Percentiles rank a stretch among this genome's conserved stretches.
Evolutionary conservation across 495 filamentous ascomycete genomes (phyloP).

Genomic region (Penicillium desertorum): DNA sequence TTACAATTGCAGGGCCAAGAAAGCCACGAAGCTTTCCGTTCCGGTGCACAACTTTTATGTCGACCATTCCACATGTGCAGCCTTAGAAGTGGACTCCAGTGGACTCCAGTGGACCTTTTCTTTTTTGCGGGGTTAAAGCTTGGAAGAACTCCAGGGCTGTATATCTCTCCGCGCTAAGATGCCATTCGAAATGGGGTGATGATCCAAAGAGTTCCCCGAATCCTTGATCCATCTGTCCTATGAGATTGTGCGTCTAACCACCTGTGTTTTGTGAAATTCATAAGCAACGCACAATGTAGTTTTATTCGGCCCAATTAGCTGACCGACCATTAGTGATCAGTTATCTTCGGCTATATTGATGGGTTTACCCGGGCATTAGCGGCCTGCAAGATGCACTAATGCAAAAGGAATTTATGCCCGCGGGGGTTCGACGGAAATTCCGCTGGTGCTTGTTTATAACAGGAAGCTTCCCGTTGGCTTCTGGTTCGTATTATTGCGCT

Average conservation of each 20-base stretch:
- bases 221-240: too few species aligned
- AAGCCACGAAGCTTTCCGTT: neutral
- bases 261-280: neutral
- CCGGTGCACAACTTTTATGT: neutral
- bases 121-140: neutral
- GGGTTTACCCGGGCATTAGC: neutral
- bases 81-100: neutral
- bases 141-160: neutral
- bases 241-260: too few species aligned
- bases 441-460: neutral
- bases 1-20: slow-evolving; percentile 1
- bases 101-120: neutral
- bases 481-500: neutral
- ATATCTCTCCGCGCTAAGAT: too few species aligned
- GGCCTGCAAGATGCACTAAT: neutral
- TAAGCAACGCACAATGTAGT: neutral
- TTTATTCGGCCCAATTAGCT: neutral
- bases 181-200: neutral
- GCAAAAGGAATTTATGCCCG: neutral
- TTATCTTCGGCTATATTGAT: neutral
- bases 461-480: neutral
- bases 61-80: neutral
- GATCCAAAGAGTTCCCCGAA: too few species aligned
- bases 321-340: neutral
- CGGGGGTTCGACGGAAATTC: too few species aligned